Evolutionary conservation across 1,284 basidiomycete species (phyloP), one percentile per base, ranked within the genome.

Genomic region (Hemileia vastatrix): DNA sequence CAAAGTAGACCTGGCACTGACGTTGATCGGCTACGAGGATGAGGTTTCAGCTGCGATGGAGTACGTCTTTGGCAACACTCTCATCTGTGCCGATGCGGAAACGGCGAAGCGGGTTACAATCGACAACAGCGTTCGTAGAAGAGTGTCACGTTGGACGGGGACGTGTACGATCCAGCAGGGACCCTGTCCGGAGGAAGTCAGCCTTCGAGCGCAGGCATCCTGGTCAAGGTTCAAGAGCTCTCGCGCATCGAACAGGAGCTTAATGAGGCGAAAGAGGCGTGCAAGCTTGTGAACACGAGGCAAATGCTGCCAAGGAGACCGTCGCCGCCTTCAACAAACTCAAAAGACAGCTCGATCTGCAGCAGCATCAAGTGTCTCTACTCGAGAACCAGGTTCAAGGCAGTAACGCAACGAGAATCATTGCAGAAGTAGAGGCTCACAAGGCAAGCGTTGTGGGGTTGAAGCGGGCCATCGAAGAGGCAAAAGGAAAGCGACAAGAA

Each of bases 111-210:
- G 80, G 0, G 88, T 96, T 47, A 96, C 95, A 0, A 97, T 96
- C 78, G 78, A 83, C 76, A 81, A 85, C 24, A 82, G 87, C 15
- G 82, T 84, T 36, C 79, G 81, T 13, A 83, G 64, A 86, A 86
- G 63, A 92, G 88, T 8, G 91, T 98, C 57, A 98, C 95, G 1
- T 80, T 93, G 18, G 86, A 91, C 21, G 94, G 94, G 18, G 94
- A 97, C 71, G 85, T 96, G 4, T 98, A 98, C 77, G 94, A 98
- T 69, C 94, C 94, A 0, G 88, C 87, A 2, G 94, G 94, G 3
- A 93, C 88, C 0, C 82, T 98, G 6, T 90, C 86, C 19, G 95
- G 95, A 24, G 95, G 94, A 8, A 85, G 91, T 5, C 85, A 89
- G 1, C 88, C 91, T 0, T 84, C 78, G 53, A 81, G 84, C 21